phyloP scores from a whole-genome alignment of 2,329 filamentous ascomycete species.

The Aspergillus versicolor region DNA sequence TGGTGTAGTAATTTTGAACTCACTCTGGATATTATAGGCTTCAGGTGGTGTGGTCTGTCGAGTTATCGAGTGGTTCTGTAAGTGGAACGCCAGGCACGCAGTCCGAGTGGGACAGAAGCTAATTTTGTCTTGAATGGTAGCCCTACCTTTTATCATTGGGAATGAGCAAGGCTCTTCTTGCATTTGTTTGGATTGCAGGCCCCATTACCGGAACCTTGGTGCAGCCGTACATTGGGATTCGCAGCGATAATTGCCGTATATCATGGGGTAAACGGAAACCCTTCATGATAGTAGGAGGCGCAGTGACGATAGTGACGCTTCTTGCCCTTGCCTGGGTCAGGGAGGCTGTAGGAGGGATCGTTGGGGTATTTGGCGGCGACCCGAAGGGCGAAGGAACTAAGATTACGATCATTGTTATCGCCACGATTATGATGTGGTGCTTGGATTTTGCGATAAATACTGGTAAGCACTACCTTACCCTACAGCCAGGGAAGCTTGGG shows the following conservation, averaged over 20 bases:
- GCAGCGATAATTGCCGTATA: slow-evolving; percentile 74
- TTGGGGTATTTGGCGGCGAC: slow-evolving; percentile 70
- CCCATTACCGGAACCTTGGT: slow-evolving; percentile 76
- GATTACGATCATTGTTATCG: slow-evolving; percentile 69
- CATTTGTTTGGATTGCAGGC: slow-evolving; percentile 80
- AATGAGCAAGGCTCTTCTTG: slow-evolving; percentile 78
- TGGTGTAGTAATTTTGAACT: neutral
- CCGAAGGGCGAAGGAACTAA: slow-evolving; percentile 64
- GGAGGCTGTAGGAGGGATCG: slow-evolving; percentile 67
- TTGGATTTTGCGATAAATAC: slow-evolving; percentile 96
- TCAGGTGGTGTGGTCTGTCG: slow-evolving; percentile 94
- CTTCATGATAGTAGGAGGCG: slow-evolving; percentile 71
- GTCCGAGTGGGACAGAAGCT: neutral
- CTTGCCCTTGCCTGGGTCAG: slow-evolving; percentile 72
- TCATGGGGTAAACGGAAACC: slow-evolving; percentile 77
- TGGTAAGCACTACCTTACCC: slow-evolving; percentile 47
- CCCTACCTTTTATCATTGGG: slow-evolving; percentile 78
- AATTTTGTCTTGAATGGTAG: slow-evolving; percentile 21
- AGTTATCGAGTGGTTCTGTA: slow-evolving; percentile 85
- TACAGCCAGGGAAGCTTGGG: neutral
- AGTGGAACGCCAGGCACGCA: slow-evolving; percentile 23
- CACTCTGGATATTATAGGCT: slow-evolving; percentile 50
- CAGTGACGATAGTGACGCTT: slow-evolving; percentile 66
- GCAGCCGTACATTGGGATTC: slow-evolving; percentile 78
- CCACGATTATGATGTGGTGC: slow-evolving; percentile 83